Percentiles rank a stretch among this genome's conserved stretches.
Conservation (phyloP, 192 early-diverging fungal genomes). For the Pilaira anomala region DNA sequence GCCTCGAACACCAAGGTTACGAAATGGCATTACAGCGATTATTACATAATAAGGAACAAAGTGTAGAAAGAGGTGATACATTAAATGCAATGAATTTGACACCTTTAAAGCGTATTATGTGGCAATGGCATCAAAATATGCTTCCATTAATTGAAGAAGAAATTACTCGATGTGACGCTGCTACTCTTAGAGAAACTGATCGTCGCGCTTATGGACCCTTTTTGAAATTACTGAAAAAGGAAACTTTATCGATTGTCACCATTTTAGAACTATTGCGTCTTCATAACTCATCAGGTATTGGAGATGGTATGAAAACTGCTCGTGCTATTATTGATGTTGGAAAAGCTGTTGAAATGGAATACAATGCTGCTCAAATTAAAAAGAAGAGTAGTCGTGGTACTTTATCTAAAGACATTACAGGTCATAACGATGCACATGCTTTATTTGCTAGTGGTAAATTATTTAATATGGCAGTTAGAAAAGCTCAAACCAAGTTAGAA, state of each 20-base stretch:
- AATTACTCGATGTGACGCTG: conserved; percentile 43
- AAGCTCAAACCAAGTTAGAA: conserved; percentile 56
- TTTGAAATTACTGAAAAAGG: conserved; percentile 59
- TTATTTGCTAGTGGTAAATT: conserved; percentile 74
- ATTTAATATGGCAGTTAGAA: conserved; percentile 77
- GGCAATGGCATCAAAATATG: conserved; percentile 73
- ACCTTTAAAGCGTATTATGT: conserved; percentile 57
- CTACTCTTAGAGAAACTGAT: conserved; percentile 35
- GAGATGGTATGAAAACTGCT: conserved; percentile 56
- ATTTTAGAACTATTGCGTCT: conserved; percentile 78
- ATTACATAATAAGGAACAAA: conserved; percentile 49
- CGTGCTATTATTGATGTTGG: conserved; percentile 62
- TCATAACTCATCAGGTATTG: conserved; percentile 45
- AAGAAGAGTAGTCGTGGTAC: conserved; percentile 53
- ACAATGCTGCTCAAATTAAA: conserved; percentile 74
- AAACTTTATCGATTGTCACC: conserved; percentile 78
- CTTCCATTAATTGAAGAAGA: conserved; percentile 69
- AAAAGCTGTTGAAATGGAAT: conserved; percentile 77
- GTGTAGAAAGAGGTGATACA: conserved; percentile 54
- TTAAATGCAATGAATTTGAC: conserved; percentile 50
- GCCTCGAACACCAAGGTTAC: conserved; percentile 79
- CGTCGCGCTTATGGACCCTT: conserved; percentile 59
- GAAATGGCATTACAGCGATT: conserved; percentile 68
- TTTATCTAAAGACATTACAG: conserved; percentile 42
- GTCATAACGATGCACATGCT: conserved; percentile 56